Conservation (phyloP, 1,284 basidiomycete species). For the Rhodotorula sp. region DNA sequence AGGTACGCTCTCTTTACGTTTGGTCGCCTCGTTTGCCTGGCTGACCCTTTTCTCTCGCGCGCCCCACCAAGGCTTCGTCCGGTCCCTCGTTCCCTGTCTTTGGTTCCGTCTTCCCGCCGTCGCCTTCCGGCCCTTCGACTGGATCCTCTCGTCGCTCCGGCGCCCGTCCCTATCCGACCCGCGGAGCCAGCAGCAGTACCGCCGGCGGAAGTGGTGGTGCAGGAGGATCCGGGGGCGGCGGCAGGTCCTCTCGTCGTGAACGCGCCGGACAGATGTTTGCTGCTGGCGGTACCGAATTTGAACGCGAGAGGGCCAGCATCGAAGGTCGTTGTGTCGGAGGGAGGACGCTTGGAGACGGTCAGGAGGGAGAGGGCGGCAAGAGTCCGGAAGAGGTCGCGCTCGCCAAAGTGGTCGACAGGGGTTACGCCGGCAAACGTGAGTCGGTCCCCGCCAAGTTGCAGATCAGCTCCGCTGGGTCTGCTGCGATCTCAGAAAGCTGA, state of each 20-base stretch:
- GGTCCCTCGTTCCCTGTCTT: background rate
- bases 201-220: background rate
- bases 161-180: background rate
- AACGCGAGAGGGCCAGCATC: constrained; percentile 2
- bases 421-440: constrained; percentile 19
- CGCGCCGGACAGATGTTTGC: background rate
- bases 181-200: background rate
- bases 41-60: background rate
- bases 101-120: background rate
- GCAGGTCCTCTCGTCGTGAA: background rate
- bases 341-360: constrained; percentile 1
- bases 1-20: background rate
- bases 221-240: background rate
- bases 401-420: constrained; percentile 26
- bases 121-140: background rate
- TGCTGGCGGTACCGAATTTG: background rate
- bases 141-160: background rate
- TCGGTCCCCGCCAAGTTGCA: background rate
- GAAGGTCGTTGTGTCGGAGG: background rate
- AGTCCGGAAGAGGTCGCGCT: constrained; percentile 12
- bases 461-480: background rate
- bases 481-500: background rate
- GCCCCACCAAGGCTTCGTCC: background rate
- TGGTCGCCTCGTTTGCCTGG: background rate
- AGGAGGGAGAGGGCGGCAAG: constrained; percentile 1